A percentile compares a stretch with the other conserved stretches of the same genome.
These are phyloP conservation scores for Wickerhamomyces sp. DNA, from an alignment of 1,139 yeast genomes.

Conservation along the genomic window DNA sequence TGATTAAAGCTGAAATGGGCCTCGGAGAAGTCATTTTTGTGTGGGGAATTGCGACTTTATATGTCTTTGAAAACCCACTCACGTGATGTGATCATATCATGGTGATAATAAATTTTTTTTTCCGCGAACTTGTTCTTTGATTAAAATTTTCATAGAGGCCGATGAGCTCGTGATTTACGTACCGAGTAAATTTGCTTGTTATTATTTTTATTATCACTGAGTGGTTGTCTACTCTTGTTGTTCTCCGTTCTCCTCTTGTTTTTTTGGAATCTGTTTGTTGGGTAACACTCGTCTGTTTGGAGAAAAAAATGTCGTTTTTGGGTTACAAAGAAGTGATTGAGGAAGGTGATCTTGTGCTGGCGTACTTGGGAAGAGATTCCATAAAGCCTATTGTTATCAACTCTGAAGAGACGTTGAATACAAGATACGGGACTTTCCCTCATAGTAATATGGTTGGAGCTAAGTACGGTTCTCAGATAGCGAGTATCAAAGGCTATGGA, in stretches of 20 bases:
- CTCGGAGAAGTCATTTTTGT: neutral
- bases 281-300: too few species aligned
- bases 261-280: too few species aligned
- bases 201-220: too few species aligned
- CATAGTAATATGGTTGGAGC: conserved; percentile 80
- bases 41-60: neutral
- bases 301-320: conserved; percentile 15
- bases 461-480: conserved; percentile 80
- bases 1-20: neutral
- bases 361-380: conserved; percentile 76
- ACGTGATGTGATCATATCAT: too few species aligned
- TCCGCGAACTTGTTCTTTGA: neutral
- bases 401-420: conserved; percentile 59
- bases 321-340: conserved; percentile 40
- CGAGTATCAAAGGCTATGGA: conserved; percentile 75
- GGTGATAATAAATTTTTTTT: too few species aligned
- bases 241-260: too few species aligned
- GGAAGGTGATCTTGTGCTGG: conserved; percentile 82
- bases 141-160: neutral
- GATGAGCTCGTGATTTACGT: neutral
- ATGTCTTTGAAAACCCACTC: neutral
- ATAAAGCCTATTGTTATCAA: conserved; percentile 70
- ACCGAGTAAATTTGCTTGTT: too few species aligned
- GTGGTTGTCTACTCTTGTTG: too few species aligned
- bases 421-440: conserved; percentile 84